Conservation (phyloP, 306 rosid species). For the Casuarina cunninghamiana region DNA sequence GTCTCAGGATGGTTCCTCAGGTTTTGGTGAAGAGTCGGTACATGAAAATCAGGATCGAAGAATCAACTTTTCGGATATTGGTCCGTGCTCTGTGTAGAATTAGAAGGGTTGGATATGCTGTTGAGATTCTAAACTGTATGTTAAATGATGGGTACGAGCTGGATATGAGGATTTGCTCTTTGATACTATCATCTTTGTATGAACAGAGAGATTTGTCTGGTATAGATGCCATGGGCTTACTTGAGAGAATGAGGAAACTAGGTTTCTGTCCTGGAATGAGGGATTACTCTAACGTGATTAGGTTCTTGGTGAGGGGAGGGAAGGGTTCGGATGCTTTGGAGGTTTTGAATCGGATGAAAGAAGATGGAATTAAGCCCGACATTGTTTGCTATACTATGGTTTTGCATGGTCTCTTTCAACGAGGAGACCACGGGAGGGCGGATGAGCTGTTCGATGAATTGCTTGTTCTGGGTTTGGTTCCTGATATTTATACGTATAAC, state of each 20-base stretch:
- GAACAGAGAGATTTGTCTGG: slow-evolving; percentile 37
- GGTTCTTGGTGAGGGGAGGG: slow-evolving; percentile 55
- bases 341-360: slow-evolving; percentile 56
- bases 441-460: slow-evolving; percentile 73
- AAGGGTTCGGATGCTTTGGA: slow-evolving; percentile 53
- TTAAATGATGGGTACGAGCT: slow-evolving; percentile 60
- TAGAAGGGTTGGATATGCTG: slow-evolving; percentile 54
- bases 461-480: slow-evolving; percentile 70
- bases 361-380: slow-evolving; percentile 63
- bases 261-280: slow-evolving; percentile 60
- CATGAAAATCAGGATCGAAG: slow-evolving; percentile 68
- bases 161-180: slow-evolving; percentile 55
- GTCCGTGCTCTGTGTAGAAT: slow-evolving; percentile 56
- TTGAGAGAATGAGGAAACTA: slow-evolving; percentile 50
- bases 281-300: slow-evolving; percentile 62
- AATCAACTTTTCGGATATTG: slow-evolving; percentile 61
- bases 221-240: slow-evolving; percentile 48
- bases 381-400: slow-evolving; percentile 77
- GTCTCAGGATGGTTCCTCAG: slow-evolving; percentile 59
- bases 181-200: slow-evolving; percentile 55
- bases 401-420: slow-evolving; percentile 48
- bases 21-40: slow-evolving; percentile 53
- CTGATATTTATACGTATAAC: slow-evolving; percentile 66
- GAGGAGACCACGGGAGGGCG: slow-evolving; percentile 44
- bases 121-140: slow-evolving; percentile 59